phyloP scores from a whole-genome alignment of 163 green algal species.

The Scenedesmus sp. region DNA sequence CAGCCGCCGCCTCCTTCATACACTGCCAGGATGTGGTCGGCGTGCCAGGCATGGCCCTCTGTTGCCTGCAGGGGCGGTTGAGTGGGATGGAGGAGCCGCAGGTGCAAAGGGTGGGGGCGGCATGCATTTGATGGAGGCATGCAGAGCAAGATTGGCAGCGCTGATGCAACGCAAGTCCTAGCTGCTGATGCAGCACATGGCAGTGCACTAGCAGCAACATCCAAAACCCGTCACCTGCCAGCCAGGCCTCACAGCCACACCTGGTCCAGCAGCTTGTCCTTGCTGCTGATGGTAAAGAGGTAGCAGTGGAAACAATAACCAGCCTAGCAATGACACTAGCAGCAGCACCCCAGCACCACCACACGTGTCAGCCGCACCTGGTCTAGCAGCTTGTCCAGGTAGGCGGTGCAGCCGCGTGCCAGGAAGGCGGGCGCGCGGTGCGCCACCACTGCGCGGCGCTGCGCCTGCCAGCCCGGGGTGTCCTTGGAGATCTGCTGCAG shows the following conservation, averaged over 20 bases:
- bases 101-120: too few species aligned
- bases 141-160: neutral
- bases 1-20: conserved; percentile 92
- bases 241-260: neutral
- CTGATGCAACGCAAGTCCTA: neutral
- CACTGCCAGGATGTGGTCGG: conserved; percentile 94
- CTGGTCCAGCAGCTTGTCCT: neutral
- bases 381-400: conserved; percentile 37
- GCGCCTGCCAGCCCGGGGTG: neutral
- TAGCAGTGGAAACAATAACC: too few species aligned
- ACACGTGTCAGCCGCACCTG: neutral
- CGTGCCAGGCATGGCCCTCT: conserved; percentile 67
- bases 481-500: conserved; percentile 69
- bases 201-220: too few species aligned
- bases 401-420: neutral
- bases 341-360: too few species aligned
- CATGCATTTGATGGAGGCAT: neutral
- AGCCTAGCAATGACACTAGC: too few species aligned
- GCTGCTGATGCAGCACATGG: neutral
- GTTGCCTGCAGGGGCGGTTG: conserved; percentile 40
- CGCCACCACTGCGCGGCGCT: conserved; percentile 4
- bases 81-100: neutral
- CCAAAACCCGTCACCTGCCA: too few species aligned
- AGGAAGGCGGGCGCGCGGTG: neutral
- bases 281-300: too few species aligned